These are phyloP conservation scores for Senna tora DNA, from an alignment of 306 rosid species.

Conservation along the genomic window DNA sequence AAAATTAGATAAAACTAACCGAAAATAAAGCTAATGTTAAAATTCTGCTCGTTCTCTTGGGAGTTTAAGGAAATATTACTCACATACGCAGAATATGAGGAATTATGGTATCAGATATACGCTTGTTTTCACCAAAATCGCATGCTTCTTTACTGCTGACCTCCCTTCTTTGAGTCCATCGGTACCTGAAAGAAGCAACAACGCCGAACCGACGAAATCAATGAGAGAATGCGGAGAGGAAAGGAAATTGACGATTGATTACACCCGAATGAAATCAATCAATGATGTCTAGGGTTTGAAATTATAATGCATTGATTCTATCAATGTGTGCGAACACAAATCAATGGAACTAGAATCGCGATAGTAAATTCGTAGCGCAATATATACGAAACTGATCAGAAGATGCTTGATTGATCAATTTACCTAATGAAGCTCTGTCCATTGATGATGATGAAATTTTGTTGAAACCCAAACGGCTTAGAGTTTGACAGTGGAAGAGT, in stretches of 20 bases:
- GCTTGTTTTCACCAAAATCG: constrained; percentile 32
- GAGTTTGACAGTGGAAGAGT: neutral
- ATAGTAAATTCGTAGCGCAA: neutral
- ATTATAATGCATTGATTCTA: neutral
- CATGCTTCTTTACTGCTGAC: constrained; percentile 31
- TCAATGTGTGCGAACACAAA: neutral
- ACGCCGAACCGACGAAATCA: neutral
- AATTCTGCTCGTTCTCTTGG: neutral
- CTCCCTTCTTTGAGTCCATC: constrained; percentile 13
- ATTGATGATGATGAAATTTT: constrained; percentile 27
- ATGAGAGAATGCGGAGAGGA: neutral
- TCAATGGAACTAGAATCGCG: neutral
- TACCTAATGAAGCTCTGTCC: constrained; percentile 37
- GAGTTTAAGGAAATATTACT: constrained; percentile 4
- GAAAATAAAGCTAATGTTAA: neutral
- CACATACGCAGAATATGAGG: constrained; percentile 79
- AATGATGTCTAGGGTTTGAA: neutral
- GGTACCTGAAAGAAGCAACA: constrained; percentile 16
- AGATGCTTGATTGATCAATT: neutral
- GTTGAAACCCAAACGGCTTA: neutral
- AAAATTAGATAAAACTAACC: neutral
- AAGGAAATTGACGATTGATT: neutral
- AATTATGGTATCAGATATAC: constrained; percentile 49
- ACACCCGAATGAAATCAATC: too few species aligned
- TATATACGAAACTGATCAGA: too few species aligned